Evolutionary conservation across 345 rosid species (phyloP).

Genomic region (Salix brachista): DNA sequence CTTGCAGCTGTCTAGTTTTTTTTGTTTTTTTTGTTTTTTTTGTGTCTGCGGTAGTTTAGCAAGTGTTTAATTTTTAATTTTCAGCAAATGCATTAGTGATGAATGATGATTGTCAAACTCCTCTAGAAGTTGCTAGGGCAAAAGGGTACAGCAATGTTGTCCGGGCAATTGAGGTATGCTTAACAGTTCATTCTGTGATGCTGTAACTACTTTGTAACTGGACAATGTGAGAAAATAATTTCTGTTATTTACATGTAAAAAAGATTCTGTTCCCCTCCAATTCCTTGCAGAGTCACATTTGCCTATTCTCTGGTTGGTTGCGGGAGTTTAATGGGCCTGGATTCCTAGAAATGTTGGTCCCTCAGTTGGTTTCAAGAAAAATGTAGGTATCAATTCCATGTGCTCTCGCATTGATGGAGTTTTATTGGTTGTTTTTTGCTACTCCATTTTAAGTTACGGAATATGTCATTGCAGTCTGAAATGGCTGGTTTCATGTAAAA

Average conservation of each 20-base stretch:
- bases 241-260: neutral
- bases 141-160: slow-evolving; percentile 72
- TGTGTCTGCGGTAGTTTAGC: neutral
- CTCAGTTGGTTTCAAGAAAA: slow-evolving; percentile 80
- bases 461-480: neutral
- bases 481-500: neutral
- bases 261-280: neutral
- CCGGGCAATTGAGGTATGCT: slow-evolving; percentile 76
- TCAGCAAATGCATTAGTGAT: slow-evolving; percentile 77
- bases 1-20: neutral
- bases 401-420: slow-evolving; percentile 3
- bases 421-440: neutral
- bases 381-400: slow-evolving; percentile 50
- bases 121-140: slow-evolving; percentile 82
- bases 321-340: slow-evolving; percentile 85
- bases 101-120: slow-evolving; percentile 89
- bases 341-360: slow-evolving; percentile 76
- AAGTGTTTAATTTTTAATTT: neutral
- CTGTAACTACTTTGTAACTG: neutral
- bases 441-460: neutral
- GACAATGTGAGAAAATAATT: neutral
- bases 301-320: slow-evolving; percentile 93
- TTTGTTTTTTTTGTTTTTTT: neutral
- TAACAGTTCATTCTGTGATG: neutral
- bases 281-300: slow-evolving; percentile 56